Percentiles rank a stretch among this genome's conserved stretches.
These are phyloP conservation scores for Raffaelea arxii DNA, from an alignment of 2,329 filamentous ascomycete species.

Conservation along the genomic window DNA sequence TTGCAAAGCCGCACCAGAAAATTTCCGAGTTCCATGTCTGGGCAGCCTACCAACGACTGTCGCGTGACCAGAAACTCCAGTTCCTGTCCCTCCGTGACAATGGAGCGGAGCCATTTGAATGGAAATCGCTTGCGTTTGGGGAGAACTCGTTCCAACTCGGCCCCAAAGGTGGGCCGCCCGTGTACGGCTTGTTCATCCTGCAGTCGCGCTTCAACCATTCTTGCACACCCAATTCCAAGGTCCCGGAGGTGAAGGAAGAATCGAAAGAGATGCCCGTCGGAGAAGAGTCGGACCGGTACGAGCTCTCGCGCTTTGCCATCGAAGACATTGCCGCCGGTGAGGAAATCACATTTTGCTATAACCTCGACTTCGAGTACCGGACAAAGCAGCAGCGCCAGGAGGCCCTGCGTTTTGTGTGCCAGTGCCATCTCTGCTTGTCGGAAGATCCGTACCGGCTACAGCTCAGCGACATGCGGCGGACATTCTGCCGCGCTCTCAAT, in stretches of 20 bases:
- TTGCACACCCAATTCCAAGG: neutral
- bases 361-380: neutral
- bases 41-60: neutral
- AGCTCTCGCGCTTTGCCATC: neutral
- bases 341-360: neutral
- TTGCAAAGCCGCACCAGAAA: neutral
- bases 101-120: neutral
- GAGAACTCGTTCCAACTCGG: neutral
- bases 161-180: neutral
- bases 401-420: neutral
- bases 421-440: neutral
- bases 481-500: neutral
- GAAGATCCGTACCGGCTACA: neutral
- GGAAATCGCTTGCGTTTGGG: neutral
- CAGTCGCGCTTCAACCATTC: neutral
- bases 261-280: neutral
- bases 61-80: neutral
- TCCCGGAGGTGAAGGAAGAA: no score
- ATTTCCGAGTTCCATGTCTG: neutral
- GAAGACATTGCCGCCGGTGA: neutral
- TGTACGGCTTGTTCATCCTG: neutral
- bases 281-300: neutral
- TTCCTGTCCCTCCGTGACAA: neutral
- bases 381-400: neutral
- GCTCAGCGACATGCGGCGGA: neutral